Percentiles rank a stretch among this genome's conserved stretches.
Conservation (phyloP, 2,329 filamentous ascomycete species). For the Colletotrichum gigasporum region DNA sequence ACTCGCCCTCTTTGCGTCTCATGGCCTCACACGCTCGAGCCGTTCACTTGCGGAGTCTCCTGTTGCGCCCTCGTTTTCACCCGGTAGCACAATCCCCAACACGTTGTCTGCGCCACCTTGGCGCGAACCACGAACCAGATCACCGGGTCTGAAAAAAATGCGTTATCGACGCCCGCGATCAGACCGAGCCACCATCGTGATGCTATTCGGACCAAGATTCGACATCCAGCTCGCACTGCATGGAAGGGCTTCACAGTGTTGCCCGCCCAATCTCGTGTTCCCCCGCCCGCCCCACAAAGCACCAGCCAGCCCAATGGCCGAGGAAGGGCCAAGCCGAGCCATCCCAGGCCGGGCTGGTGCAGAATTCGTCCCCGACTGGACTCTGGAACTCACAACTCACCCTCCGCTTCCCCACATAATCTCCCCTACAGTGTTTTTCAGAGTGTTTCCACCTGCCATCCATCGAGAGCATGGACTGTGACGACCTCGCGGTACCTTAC, state of each 20-base stretch:
- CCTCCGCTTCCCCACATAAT: conserved; percentile 17
- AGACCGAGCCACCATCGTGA: no score
- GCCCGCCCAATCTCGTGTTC: conserved; percentile 12
- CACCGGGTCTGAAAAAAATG: background rate
- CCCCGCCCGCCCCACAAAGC: conserved; percentile 1
- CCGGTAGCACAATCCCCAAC: background rate
- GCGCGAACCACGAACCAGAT: background rate
- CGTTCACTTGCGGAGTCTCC: conserved; percentile 20
- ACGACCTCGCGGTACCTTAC: no score
- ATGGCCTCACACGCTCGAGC: background rate
- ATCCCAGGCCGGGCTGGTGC: no score
- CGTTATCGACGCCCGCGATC: background rate
- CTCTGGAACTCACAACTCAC: background rate
- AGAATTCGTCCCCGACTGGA: no score
- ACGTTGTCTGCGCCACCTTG: background rate
- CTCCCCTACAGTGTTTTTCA: background rate
- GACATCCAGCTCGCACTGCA: no score
- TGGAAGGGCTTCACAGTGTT: no score
- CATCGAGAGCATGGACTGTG: no score
- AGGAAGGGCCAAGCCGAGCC: background rate
- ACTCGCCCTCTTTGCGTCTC: conserved; percentile 1
- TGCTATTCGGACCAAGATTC: no score
- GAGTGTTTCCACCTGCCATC: no score
- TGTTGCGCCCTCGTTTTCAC: conserved; percentile 19
- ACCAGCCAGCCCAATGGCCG: background rate